phyloP scores from a whole-genome alignment of 495 filamentous ascomycete species.

The Penicillium lividum region DNA sequence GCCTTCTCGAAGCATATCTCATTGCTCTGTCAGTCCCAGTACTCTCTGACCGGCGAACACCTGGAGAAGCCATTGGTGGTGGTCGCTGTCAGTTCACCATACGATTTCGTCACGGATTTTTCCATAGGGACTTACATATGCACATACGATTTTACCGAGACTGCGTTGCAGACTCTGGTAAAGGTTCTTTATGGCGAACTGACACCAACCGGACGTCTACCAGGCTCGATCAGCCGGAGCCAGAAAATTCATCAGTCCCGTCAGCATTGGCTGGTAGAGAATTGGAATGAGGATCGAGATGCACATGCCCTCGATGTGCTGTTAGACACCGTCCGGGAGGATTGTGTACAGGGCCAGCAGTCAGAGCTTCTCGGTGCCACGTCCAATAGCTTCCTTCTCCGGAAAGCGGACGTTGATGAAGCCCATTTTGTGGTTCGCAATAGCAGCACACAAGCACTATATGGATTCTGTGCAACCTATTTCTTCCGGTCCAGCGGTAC shows the following conservation, averaged over 20 bases:
- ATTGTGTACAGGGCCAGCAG: conserved; percentile 53
- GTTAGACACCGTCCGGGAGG: conserved; percentile 62
- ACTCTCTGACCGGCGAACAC: conserved; percentile 54
- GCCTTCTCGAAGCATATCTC: conserved; percentile 91
- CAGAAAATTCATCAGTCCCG: conserved; percentile 77
- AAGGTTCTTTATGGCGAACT: conserved; percentile 79
- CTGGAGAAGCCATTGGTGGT: conserved; percentile 71
- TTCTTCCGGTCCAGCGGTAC: conserved; percentile 66
- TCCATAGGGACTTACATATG: conserved; percentile 86
- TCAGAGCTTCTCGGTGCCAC: conserved; percentile 65
- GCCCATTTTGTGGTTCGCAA: conserved; percentile 89
- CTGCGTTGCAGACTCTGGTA: conserved; percentile 78
- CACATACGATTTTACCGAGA: conserved; percentile 93
- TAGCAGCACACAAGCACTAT: conserved; percentile 81
- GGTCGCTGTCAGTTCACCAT: conserved; percentile 87
- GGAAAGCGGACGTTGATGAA: conserved; percentile 66
- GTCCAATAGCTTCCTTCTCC: conserved; percentile 74
- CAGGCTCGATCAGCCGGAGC: conserved; percentile 79
- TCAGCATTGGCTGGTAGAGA: conserved; percentile 88
- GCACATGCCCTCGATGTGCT: conserved; percentile 66
- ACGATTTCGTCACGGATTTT: conserved; percentile 92
- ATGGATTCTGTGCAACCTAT: conserved; percentile 88
- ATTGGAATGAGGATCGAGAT: conserved; percentile 77
- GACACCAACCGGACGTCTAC: conserved; percentile 68
- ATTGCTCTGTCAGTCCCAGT: conserved; percentile 85